phyloP scores from a whole-genome alignment of 2,329 filamentous ascomycete species.

The Scleromitrula shiraiana region DNA sequence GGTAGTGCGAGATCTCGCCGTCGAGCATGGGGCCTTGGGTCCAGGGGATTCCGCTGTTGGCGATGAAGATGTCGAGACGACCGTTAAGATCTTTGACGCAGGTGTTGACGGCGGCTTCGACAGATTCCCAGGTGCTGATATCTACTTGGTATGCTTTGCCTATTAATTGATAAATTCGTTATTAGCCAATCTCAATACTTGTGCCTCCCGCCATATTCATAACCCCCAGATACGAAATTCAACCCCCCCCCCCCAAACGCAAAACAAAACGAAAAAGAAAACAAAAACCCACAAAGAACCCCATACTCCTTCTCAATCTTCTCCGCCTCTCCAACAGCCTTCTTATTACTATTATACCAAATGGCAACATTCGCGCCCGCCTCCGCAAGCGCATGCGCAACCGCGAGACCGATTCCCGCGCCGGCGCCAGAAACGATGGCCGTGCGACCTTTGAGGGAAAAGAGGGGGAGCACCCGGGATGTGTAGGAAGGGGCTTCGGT shows the following conservation, averaged over 20 bases:
- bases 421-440: conserved; percentile 42
- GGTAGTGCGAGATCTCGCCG: conserved; percentile 55
- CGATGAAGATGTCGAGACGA: conserved; percentile 69
- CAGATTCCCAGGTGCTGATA: conserved; percentile 41
- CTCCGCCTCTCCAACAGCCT: conserved; percentile 51
- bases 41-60: conserved; percentile 72
- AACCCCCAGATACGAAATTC: too few species aligned
- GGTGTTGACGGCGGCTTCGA: conserved; percentile 35
- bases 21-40: conserved; percentile 60
- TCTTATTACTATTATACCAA: conserved; percentile 57
- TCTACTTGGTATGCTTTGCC: conserved; percentile 57
- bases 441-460: conserved; percentile 47
- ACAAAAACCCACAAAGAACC: conserved; percentile 50
- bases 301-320: conserved; percentile 58
- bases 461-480: conserved; percentile 53
- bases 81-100: conserved; percentile 59
- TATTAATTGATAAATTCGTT: conserved; percentile 22
- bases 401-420: conserved; percentile 39
- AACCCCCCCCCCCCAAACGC: too few species aligned
- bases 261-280: too few species aligned
- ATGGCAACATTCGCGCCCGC: conserved; percentile 40
- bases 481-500: conserved; percentile 36
- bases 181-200: neutral
- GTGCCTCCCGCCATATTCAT: too few species aligned
- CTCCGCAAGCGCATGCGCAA: conserved; percentile 36